Evolutionary conservation across 805 yeast genomes (phyloP).

Genomic region (Saccharomyces paradoxus): DNA sequence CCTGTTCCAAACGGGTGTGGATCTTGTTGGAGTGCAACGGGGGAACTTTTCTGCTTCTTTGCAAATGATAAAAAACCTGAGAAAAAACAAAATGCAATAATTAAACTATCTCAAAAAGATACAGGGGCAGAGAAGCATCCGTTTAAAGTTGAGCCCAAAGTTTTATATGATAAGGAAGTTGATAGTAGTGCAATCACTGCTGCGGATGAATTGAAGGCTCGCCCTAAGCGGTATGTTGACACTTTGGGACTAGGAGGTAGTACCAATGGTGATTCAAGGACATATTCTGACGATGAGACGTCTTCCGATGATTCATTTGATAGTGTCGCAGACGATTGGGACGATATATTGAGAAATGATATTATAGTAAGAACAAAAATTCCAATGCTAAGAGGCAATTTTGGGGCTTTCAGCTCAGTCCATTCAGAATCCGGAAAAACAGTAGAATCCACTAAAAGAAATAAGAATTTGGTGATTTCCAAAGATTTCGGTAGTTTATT

Average conservation of each 20-base stretch:
- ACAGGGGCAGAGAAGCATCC: constrained; percentile 1
- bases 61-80: constrained; percentile 43
- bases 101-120: constrained; percentile 19
- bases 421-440: constrained; percentile 21
- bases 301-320: constrained; percentile 38
- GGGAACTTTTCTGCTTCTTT: constrained; percentile 76
- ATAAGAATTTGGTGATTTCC: constrained; percentile 51
- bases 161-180: constrained; percentile 1
- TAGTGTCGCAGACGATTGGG: constrained; percentile 62
- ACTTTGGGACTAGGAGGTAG: constrained; percentile 13
- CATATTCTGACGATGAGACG: constrained; percentile 16
- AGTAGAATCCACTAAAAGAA: constrained; percentile 21
- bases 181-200: constrained; percentile 3
- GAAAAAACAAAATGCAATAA: constrained; percentile 31
- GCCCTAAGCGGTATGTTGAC: constrained; percentile 31
- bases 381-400: constrained; percentile 38
- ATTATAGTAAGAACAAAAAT: constrained; percentile 39
- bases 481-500: constrained; percentile 61
- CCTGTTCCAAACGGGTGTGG: constrained; percentile 94
- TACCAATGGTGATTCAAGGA: constrained; percentile 13
- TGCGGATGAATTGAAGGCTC: constrained; percentile 9
- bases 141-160: constrained; percentile 1
- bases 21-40: constrained; percentile 76
- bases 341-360: constrained; percentile 53
- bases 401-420: constrained; percentile 20